phyloP scores from a whole-genome alignment of 306 rosid species.

The Fagus sylvatica region DNA sequence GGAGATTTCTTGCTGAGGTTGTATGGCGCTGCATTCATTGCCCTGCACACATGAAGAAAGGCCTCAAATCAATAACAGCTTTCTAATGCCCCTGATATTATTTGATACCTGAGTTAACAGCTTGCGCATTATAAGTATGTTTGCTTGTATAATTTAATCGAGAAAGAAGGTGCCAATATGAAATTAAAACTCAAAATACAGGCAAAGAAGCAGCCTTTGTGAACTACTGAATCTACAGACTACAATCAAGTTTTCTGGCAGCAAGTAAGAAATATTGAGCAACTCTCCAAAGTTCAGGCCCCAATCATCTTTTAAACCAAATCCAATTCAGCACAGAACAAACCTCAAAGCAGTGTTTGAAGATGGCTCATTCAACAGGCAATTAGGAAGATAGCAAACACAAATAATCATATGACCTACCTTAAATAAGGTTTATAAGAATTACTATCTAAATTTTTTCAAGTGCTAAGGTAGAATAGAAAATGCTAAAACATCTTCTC shows the following conservation, averaged over 20 bases:
- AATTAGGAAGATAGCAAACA: background rate
- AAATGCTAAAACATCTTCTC: background rate
- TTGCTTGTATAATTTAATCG: background rate
- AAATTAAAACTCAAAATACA: background rate
- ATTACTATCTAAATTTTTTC: background rate
- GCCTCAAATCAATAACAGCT: conserved; percentile 12
- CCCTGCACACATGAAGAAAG: conserved; percentile 50
- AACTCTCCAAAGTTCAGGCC: background rate
- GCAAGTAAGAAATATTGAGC: background rate
- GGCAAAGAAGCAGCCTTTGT: background rate
- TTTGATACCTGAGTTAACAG: background rate
- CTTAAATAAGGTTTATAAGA: background rate
- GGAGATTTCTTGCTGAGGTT: conserved; percentile 52
- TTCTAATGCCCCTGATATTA: conserved; percentile 2
- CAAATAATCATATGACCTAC: background rate
- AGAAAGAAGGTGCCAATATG: background rate
- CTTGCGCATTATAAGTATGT: background rate
- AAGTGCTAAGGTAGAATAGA: background rate
- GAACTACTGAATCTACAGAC: too few species aligned
- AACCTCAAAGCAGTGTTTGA: background rate
- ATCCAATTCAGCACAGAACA: background rate
- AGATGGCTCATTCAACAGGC: background rate
- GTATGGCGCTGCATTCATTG: conserved; percentile 75
- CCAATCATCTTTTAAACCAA: background rate
- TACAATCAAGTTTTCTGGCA: background rate